phyloP scores from a whole-genome alignment of 2,329 filamentous ascomycete species.

The Pseudocercospora cruenta region DNA sequence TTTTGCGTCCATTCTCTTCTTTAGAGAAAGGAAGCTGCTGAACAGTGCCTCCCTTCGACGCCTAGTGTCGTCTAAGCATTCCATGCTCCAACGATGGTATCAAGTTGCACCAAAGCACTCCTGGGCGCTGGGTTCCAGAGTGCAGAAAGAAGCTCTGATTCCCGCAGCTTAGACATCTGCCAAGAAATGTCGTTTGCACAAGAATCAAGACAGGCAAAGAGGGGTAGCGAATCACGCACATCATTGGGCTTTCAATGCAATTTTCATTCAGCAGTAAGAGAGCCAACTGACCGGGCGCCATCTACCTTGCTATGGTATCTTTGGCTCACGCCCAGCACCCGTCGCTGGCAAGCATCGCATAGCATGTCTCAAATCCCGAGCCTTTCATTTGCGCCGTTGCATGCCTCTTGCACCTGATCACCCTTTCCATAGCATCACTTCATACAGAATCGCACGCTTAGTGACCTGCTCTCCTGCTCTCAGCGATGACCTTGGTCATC shows the following conservation, averaged over 20 bases:
- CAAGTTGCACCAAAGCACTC: too few species aligned
- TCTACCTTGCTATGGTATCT: slow-evolving; percentile 11
- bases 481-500: slow-evolving; percentile 96
- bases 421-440: slow-evolving; percentile 18
- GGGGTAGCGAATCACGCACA: background rate
- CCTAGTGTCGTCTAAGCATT: too few species aligned
- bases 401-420: slow-evolving; percentile 25
- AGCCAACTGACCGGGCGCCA: slow-evolving; percentile 21
- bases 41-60: too few species aligned
- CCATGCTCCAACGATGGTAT: too few species aligned
- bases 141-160: background rate
- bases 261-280: slow-evolving; percentile 28
- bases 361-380: slow-evolving; percentile 18
- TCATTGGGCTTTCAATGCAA: slow-evolving; percentile 25
- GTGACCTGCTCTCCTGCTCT: slow-evolving; percentile 80
- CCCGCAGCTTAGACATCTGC: background rate
- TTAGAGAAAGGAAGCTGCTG: too few species aligned
- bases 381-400: slow-evolving; percentile 24
- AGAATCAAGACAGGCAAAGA: background rate
- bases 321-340: slow-evolving; percentile 11
- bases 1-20: too few species aligned
- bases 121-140: background rate
- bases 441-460: slow-evolving; percentile 47
- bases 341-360: slow-evolving; percentile 13
- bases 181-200: background rate